Evolutionary conservation across 495 filamentous ascomycete species (phyloP).

Genomic region (Parmelia sp.): DNA sequence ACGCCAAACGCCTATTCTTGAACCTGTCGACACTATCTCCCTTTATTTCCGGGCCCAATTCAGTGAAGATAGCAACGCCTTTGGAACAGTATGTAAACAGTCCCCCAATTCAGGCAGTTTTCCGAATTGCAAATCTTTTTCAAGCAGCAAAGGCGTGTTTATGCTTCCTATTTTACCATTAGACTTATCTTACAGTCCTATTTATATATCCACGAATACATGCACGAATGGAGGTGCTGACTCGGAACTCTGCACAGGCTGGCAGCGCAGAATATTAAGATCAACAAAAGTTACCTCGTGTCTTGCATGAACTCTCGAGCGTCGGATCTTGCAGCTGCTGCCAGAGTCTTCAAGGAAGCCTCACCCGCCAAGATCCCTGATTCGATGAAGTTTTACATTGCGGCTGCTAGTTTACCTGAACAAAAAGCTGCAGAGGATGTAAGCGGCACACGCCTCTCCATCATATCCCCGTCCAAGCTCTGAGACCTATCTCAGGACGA

Average conservation of each 20-base stretch:
- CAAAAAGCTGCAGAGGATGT: conserved; percentile 69
- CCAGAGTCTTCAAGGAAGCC: conserved; percentile 78
- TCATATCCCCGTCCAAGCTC: not conserved
- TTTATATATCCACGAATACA: not conserved
- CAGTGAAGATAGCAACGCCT: conserved; percentile 80
- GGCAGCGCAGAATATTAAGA: conserved; percentile 59
- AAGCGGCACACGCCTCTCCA: not conserved
- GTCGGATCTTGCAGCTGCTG: conserved; percentile 77
- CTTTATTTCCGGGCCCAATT: conserved; percentile 85
- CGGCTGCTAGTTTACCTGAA: conserved; percentile 76
- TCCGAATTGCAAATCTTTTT: not conserved
- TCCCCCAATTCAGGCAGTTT: too few species aligned
- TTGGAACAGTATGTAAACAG: conserved; percentile 41
- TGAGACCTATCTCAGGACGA: not conserved
- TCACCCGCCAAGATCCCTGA: not conserved
- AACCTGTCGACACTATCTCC: conserved; percentile 80
- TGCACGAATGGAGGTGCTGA: not conserved
- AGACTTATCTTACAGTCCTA: not conserved
- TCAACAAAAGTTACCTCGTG: conserved; percentile 85
- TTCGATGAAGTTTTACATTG: conserved; percentile 62
- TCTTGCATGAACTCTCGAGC: conserved; percentile 86
- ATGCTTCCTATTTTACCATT: too few species aligned
- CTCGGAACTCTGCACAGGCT: conserved; percentile 45
- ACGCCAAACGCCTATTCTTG: conserved; percentile 73
- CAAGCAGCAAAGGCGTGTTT: too few species aligned